Evolutionary conservation across 106 monocot species (phyloP), one percentile per base, ranked within the genome.

Genomic region (Ottelia alismoides): DNA sequence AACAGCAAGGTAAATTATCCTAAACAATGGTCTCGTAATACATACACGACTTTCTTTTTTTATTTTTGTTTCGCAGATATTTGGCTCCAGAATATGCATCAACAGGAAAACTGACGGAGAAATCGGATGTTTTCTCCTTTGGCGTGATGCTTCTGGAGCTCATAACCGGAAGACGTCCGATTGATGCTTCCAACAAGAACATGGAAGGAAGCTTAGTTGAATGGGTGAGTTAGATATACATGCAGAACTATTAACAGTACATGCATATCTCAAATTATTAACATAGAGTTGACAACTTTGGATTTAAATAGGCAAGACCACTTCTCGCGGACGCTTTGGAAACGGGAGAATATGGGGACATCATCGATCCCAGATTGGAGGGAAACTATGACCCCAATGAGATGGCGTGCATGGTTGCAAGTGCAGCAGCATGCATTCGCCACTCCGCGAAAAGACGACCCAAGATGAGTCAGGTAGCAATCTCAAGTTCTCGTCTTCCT

Each of bases 361-460:
- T 90, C 27, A 74, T 67, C 18, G 89, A 90, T 65, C 71, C 84
- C 10, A 68, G 59, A 1, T 56, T 90, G 50, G 80, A 72, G 56
- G 68, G 68, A 45, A 74, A 72, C 52, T 80, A 67, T 57, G 57
- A 70, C 46, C 24, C 46, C 5, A 17, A 49, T 30, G 89, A 90
- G 71, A 80, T 90, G 84, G 52, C 62, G 1, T 71, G 80, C 12
- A 56, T 90, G 61, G 51, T 78, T 10, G 70, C 74, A 0, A 67
- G 71, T 49, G 84, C 84, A 30, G 83, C 89, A 54, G 79, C 89
- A 16, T 57, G 70, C 40, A 74, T 77, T 69, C 89, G 72, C 46
- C 89, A 90, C 46, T 84, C 84, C 11, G 89, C 80, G 1, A 65
- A 66, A 90, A n/a, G n/a, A n/a, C n/a, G n/a, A n/a, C n/a, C n/a